Evolutionary conservation across 1,284 basidiomycete genomes (phyloP).

Genomic region (Microbotryum saponariae): DNA sequence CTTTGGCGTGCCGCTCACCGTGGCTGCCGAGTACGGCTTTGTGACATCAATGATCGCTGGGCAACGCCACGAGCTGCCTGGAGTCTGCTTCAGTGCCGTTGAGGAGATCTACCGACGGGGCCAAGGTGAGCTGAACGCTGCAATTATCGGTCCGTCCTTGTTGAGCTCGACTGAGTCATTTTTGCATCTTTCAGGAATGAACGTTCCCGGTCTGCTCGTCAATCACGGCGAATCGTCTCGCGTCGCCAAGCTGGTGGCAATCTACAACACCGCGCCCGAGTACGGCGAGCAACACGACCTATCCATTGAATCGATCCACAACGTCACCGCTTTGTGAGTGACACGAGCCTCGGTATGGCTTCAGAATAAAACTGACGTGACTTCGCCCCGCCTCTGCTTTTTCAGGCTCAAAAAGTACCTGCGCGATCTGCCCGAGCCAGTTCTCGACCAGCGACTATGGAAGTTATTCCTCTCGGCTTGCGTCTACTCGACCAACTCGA

Average conservation of each 20-base stretch:
- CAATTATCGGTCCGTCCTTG: no score
- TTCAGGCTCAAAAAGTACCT: constrained; percentile 50
- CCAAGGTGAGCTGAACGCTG: constrained; percentile 20
- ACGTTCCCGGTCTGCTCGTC: constrained; percentile 39
- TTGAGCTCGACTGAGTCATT: background rate
- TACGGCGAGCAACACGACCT: constrained; percentile 45
- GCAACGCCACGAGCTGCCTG: constrained; percentile 40
- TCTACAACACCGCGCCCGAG: constrained; percentile 39
- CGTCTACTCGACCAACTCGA: constrained; percentile 32
- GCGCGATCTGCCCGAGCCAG: constrained; percentile 48
- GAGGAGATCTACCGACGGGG: constrained; percentile 43
- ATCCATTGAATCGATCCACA: constrained; percentile 50
- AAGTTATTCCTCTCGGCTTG: constrained; percentile 39
- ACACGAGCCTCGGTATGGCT: no score
- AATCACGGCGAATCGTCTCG: constrained; percentile 38
- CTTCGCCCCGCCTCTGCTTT: no score
- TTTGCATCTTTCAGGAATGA: constrained; percentile 33
- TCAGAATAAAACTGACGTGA: background rate
- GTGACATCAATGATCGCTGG: constrained; percentile 40
- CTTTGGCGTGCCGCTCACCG: constrained; percentile 36
- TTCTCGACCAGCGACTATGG: constrained; percentile 40
- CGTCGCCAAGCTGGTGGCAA: constrained; percentile 37
- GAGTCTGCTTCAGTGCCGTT: constrained; percentile 39
- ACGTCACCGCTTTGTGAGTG: constrained; percentile 51
- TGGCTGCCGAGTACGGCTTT: constrained; percentile 37